phyloP scores from a whole-genome alignment of 768 basidiomycete genomes.

The Rubroboletus pulcherrimus region DNA sequence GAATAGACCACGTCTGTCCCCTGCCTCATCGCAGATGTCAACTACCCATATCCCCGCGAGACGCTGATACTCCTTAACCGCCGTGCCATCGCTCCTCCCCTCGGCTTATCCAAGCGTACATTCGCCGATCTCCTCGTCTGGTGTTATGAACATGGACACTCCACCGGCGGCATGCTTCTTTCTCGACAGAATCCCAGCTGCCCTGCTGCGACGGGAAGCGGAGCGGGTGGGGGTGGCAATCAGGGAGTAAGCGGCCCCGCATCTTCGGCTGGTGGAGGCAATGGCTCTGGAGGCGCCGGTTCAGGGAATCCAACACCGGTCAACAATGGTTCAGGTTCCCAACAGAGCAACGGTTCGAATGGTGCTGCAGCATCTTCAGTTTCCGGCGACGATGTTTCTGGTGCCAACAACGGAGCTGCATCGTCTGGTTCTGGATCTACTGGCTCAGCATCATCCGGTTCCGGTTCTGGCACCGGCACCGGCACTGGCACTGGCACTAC shows the following conservation, averaged over 20 bases:
- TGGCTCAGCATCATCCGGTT: background rate
- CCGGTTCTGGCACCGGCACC: background rate
- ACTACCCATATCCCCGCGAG: slow-evolving; percentile 21
- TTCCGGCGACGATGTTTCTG: background rate
- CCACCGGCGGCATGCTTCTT: slow-evolving; percentile 14
- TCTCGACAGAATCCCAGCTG: slow-evolving; percentile 24
- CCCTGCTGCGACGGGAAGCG: background rate
- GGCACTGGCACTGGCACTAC: background rate
- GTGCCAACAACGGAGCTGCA: background rate
- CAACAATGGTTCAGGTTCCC: background rate
- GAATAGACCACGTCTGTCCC: slow-evolving; percentile 11
- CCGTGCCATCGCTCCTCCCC: slow-evolving; percentile 18
- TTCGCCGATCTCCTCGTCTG: slow-evolving; percentile 29
- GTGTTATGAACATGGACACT: slow-evolving; percentile 20
- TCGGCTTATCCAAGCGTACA: slow-evolving; percentile 19
- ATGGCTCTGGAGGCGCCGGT: background rate
- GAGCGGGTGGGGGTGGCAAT: background rate
- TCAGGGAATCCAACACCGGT: background rate
- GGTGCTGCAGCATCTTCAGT: background rate
- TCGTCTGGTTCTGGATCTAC: background rate
- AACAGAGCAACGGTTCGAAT: background rate
- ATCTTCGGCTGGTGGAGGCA: background rate
- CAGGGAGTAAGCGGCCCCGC: background rate
- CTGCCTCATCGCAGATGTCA: slow-evolving; percentile 28
- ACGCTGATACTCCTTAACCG: slow-evolving; percentile 23